Conservation (phyloP, 2,329 filamentous ascomycete species). For the Sporothrix luriei region DNA sequence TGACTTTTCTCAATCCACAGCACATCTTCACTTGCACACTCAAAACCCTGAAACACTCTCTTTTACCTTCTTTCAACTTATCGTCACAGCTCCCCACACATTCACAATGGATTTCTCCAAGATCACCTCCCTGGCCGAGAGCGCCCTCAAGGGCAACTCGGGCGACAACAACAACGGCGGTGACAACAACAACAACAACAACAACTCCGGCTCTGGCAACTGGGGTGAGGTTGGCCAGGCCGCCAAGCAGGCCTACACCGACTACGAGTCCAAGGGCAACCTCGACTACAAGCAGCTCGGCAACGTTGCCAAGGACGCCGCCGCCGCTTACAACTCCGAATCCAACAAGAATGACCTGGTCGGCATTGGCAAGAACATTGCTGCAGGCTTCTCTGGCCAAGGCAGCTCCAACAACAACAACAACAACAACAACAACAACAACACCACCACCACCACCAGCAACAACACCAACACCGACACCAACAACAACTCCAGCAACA, state of each 20-base stretch:
- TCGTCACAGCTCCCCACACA: slow-evolving; percentile 10
- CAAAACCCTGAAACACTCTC: background rate
- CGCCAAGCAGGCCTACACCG: slow-evolving; percentile 37
- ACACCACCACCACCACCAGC: slow-evolving; percentile 23
- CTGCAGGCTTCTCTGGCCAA: slow-evolving; percentile 27
- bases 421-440: slow-evolving; percentile 16
- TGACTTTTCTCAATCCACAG: background rate
- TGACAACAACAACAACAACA: slow-evolving; percentile 30
- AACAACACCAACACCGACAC: slow-evolving; percentile 12
- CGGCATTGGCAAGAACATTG: slow-evolving; percentile 33
- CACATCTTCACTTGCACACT: background rate
- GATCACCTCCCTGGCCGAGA: slow-evolving; percentile 36
- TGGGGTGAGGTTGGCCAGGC: slow-evolving; percentile 36
- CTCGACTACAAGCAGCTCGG: slow-evolving; percentile 42
- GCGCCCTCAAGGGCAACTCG: slow-evolving; percentile 34
- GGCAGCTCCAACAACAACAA: slow-evolving; percentile 26
- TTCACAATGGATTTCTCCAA: slow-evolving; percentile 40
- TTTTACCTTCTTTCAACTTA: background rate
- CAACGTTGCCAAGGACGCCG: slow-evolving; percentile 43
- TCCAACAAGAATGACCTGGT: slow-evolving; percentile 32
- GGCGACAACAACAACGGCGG: slow-evolving; percentile 32
- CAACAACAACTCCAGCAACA: slow-evolving; percentile 25
- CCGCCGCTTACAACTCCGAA: slow-evolving; percentile 37
- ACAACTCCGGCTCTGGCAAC: slow-evolving; percentile 24
- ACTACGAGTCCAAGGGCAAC: slow-evolving; percentile 41